Evolutionary conservation across 169 alveolate genomes (phyloP), one percentile per base, ranked within the genome.

Genomic region (Plasmodium yoelii): DNA sequence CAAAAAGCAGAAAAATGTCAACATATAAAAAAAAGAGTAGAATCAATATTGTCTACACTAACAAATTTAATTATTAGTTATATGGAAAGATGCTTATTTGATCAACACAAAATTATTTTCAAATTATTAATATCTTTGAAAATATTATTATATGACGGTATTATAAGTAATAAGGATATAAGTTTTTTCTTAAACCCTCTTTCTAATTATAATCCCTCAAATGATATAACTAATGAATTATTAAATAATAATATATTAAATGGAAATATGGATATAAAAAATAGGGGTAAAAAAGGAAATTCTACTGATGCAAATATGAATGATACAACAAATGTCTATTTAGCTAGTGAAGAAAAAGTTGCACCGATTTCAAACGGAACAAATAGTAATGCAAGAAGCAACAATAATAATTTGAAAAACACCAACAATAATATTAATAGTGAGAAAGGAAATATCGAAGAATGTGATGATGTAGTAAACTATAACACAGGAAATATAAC

Each of bases 41-140:
- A 95, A 56, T 53, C 71, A 0, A 60, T 64, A 1, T 18, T 73
- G 22, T 86, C 44, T 28, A 65, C 87, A 15, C 64, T 56, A 61
- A 87, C 63, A 13, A 75, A 57, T 34, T 87, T 88, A 94, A 94
- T 97, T 18, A 97, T 97, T 95, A 92, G 98, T 80, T 98, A 97
- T 92, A 96, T 98, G 93, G 97, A 97, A 88, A 95, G 99, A 93
- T 99, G 99, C 34, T 97, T 98, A 60, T 97, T 97, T 91, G 99
- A 98, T 93, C 96, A 97, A 63, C 99, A 98, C 90, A 98, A 98
- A 95, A 96, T 95, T 73, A 96, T 98, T 51, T 98, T 97, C 93
- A 96, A 97, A 84, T 93, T 97, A 71, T 95, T 97, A 97, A 95
- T 97, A 88, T 94, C 98, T 67, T 91, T 97, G 92, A 98, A 97